Evolutionary conservation across 2,329 filamentous ascomycete species (phyloP).

Genomic region (Trichoderma polysporum): DNA sequence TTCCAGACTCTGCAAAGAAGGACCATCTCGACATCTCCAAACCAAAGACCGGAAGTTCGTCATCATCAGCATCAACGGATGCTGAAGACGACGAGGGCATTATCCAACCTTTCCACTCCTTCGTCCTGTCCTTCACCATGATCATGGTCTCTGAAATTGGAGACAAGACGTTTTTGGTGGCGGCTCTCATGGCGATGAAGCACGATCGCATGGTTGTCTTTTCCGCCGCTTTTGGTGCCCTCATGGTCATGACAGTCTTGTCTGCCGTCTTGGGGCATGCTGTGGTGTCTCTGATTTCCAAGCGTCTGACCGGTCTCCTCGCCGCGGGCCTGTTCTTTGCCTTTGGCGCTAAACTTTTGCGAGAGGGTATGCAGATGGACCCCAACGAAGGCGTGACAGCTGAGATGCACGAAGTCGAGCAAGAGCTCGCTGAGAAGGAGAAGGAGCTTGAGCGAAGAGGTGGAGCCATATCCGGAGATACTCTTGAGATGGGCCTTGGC

Average conservation of each 20-base stretch:
- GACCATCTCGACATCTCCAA: slow-evolving; percentile 56
- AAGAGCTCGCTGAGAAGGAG: slow-evolving; percentile 92
- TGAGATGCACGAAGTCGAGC: slow-evolving; percentile 96
- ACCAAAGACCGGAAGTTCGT: slow-evolving; percentile 21
- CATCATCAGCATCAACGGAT: slow-evolving; percentile 26
- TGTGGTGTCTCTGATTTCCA: slow-evolving; percentile 84
- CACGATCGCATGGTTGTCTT: slow-evolving; percentile 92
- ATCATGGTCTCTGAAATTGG: slow-evolving; percentile 96
- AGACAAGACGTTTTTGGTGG: slow-evolving; percentile 97
- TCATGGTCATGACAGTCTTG: slow-evolving; percentile 91
- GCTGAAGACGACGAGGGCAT: slow-evolving; percentile 55
- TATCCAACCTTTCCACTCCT: slow-evolving; percentile 82
- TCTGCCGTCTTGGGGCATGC: slow-evolving; percentile 91
- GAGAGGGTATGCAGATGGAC: slow-evolving; percentile 85
- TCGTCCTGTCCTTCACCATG: slow-evolving; percentile 91
- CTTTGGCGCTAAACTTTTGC: slow-evolving; percentile 81
- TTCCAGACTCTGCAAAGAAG: slow-evolving; percentile 65
- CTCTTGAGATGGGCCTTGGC: slow-evolving; percentile 74
- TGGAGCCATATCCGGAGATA: slow-evolving; percentile 68
- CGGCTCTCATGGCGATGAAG: slow-evolving; percentile 98
- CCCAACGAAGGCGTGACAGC: slow-evolving; percentile 89
- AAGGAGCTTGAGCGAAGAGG: slow-evolving; percentile 66
- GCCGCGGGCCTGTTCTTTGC: slow-evolving; percentile 84
- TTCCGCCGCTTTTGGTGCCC: slow-evolving; percentile 85
- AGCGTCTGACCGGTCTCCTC: slow-evolving; percentile 84